Conservation (phyloP, 1,284 basidiomycete genomes). For the Rhodotorula sp. region DNA sequence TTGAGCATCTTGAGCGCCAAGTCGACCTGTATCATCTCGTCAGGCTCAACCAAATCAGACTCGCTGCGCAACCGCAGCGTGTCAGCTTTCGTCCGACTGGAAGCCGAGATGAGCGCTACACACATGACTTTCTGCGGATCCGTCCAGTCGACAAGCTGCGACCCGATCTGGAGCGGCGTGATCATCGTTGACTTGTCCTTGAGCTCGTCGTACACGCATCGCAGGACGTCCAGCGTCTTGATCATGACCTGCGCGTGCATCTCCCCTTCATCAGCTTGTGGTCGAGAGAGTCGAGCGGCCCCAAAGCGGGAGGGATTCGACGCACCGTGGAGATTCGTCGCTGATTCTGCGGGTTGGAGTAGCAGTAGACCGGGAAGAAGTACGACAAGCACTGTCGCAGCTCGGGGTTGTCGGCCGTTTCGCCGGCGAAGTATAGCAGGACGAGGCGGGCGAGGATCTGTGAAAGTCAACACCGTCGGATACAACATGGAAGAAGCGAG, state of each 20-base stretch:
- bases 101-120: constrained; percentile 46
- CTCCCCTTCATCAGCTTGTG: not conserved
- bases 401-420: constrained; percentile 79
- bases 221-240: constrained; percentile 67
- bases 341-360: constrained; percentile 78
- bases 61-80: constrained; percentile 40
- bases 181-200: constrained; percentile 69
- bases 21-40: constrained; percentile 66
- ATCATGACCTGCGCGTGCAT: constrained; percentile 63
- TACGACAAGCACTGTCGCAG: constrained; percentile 91
- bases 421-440: constrained; percentile 80
- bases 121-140: constrained; percentile 78
- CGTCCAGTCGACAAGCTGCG: constrained; percentile 89
- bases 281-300: not conserved
- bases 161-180: constrained; percentile 71
- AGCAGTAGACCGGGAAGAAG: constrained; percentile 93
- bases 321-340: constrained; percentile 67
- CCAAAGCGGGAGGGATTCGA: not conserved
- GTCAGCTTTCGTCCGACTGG: not conserved
- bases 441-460: constrained; percentile 77
- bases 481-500: not conserved
- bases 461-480: not conserved
- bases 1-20: constrained; percentile 72
- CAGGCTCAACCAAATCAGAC: constrained; percentile 46
- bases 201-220: constrained; percentile 66